Evolutionary conservation across 2,329 filamentous ascomycete genomes (phyloP).

Genomic region (Aureobasidium sp.): DNA sequence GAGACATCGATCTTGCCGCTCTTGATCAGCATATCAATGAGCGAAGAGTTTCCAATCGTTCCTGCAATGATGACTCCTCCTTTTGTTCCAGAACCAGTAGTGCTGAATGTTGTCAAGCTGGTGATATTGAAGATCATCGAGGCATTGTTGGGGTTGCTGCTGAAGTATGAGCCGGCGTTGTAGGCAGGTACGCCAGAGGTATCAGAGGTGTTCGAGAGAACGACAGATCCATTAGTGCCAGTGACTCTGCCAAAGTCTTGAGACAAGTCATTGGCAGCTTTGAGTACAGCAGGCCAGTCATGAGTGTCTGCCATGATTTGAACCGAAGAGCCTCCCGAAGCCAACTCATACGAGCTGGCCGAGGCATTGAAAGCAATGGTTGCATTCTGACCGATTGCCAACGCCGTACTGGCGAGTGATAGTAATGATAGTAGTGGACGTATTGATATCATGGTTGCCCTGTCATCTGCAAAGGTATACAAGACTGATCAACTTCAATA

Average conservation of each 20-base stretch:
- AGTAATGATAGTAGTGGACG: conserved; percentile 7
- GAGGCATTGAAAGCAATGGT: conserved; percentile 42
- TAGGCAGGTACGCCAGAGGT: conserved; percentile 27
- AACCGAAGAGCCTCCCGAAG: conserved; percentile 28
- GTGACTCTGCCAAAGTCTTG: conserved; percentile 65
- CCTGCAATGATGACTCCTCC: conserved; percentile 57
- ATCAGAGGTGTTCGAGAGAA: conserved; percentile 33
- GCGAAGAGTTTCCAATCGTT: conserved; percentile 57
- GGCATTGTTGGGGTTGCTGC: conserved; percentile 38
- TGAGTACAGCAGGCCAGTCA: conserved; percentile 62
- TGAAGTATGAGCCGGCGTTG: conserved; percentile 21
- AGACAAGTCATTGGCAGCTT: conserved; percentile 60
- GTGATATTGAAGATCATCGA: conserved; percentile 38
- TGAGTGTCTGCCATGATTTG: conserved; percentile 51
- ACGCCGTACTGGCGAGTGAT: conserved; percentile 16
- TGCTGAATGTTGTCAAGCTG: conserved; percentile 32
- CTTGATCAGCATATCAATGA: conserved; percentile 54
- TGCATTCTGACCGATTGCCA: conserved; percentile 45
- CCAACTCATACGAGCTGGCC: conserved; percentile 23
- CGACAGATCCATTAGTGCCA: conserved; percentile 53
- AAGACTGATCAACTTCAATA: neutral
- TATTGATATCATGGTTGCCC: conserved; percentile 1
- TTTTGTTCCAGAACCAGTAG: conserved; percentile 20
- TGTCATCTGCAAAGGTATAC: neutral
- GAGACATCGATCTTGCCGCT: conserved; percentile 52